These are phyloP conservation scores for Kalanchoe fedtschenkoi DNA, from an alignment of 164 flowering plant genomes.

Conservation along the genomic window DNA sequence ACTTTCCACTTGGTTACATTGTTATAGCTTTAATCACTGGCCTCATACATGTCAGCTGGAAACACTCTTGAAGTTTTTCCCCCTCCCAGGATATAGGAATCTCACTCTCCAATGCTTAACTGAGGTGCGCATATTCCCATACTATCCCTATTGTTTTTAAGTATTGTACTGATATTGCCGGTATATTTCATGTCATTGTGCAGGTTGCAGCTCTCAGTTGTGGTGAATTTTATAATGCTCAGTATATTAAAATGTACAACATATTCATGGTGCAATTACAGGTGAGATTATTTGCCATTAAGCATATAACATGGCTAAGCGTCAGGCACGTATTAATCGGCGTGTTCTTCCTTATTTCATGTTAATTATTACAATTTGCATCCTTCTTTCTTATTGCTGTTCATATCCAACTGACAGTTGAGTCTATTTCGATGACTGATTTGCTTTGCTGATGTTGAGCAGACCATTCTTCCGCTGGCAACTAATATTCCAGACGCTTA, in stretches of 20 bases:
- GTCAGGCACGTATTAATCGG: background rate
- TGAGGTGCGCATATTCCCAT: constrained; percentile 38
- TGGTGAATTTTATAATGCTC: constrained; percentile 71
- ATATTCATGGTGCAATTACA: constrained; percentile 85
- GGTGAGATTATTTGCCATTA: constrained; percentile 34
- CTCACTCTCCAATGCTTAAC: constrained; percentile 90
- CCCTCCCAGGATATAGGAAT: constrained; percentile 71
- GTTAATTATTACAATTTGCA: background rate
- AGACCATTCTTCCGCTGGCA: constrained; percentile 65
- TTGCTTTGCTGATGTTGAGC: constrained; percentile 11
- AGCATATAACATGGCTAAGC: background rate
- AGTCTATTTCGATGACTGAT: background rate
- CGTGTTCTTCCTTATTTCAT: background rate
- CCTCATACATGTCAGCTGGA: constrained; percentile 46
- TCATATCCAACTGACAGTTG: background rate
- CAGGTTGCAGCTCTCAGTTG: constrained; percentile 89
- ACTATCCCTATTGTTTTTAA: background rate
- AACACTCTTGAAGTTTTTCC: constrained; percentile 81
- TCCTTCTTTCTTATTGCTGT: background rate
- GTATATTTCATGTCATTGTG: background rate
- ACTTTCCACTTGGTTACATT: background rate
- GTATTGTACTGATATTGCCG: background rate
- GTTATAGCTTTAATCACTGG: background rate
- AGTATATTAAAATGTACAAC: constrained; percentile 71
- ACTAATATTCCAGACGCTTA: constrained; percentile 86